Conservation (phyloP, 345 rosid genomes). For the Sisymbrium irio region DNA sequence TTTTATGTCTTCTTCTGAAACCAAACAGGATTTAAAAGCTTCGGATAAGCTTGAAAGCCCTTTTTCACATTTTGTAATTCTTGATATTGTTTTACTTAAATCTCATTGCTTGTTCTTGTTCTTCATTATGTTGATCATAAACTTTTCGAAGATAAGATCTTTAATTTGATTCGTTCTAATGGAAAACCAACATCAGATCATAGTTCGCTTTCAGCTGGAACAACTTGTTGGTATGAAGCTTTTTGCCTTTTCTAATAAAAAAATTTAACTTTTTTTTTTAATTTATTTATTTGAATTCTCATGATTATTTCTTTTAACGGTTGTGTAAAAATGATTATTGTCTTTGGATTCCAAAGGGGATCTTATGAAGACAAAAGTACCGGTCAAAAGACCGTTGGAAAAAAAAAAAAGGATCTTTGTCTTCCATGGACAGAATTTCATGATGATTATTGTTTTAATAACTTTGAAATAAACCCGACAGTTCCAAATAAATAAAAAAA, state of each 20-base stretch:
- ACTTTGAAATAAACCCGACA: background rate
- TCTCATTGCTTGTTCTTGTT: conserved; percentile 19
- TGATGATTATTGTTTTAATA: background rate
- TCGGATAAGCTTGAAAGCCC: conserved; percentile 33
- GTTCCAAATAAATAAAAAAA: background rate
- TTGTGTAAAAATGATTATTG: conserved; percentile 25
- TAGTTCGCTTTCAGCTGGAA: background rate
- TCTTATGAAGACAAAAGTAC: conserved; percentile 36
- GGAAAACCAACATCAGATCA: background rate
- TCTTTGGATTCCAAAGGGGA: conserved; percentile 41
- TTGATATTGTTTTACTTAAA: conserved; percentile 18
- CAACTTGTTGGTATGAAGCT: background rate
- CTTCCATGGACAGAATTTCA: conserved; percentile 11
- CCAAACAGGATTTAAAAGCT: conserved; percentile 27
- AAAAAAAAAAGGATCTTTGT: conserved; percentile 26
- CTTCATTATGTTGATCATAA: background rate
- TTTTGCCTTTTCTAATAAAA: background rate
- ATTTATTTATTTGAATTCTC: background rate
- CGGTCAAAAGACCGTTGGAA: conserved; percentile 38
- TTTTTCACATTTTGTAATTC: conserved; percentile 28
- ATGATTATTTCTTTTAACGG: conserved; percentile 26
- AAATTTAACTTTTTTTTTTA: background rate
- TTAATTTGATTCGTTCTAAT: background rate
- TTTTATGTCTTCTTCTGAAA: conserved; percentile 41
- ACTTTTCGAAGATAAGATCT: background rate